phyloP scores from a whole-genome alignment of 192 early-diverging fungal species.

The Backusella westeae region DNA sequence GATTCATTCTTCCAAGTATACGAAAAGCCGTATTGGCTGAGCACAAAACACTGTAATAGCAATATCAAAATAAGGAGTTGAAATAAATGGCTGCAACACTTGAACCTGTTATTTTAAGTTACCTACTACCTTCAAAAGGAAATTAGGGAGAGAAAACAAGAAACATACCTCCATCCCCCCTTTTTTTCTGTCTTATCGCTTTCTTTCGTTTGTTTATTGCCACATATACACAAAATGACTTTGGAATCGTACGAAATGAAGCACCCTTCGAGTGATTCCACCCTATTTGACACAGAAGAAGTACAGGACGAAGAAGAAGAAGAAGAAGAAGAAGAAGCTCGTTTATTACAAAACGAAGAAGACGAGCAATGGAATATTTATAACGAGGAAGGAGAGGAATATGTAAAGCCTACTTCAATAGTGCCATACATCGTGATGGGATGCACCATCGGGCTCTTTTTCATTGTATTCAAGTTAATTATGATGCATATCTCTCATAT shows the following conservation, averaged over 20 bases:
- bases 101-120: constrained; percentile 1
- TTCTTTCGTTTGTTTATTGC: neutral
- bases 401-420: neutral
- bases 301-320: constrained; percentile 1
- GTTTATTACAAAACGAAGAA: constrained; percentile 8
- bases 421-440: neutral
- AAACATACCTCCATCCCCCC: neutral
- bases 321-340: neutral
- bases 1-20: no score
- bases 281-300: neutral
- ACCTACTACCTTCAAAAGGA: neutral
- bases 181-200: neutral
- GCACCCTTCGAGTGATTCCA: neutral
- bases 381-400: neutral
- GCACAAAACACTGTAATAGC: no score
- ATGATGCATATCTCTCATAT: neutral
- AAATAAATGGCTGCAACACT: neutral
- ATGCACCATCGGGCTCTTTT: neutral
- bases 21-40: no score
- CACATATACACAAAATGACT: neutral
- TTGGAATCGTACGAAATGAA: constrained; percentile 11
- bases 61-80: no score
- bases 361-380: constrained; percentile 7
- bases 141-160: neutral
- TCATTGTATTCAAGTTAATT: constrained; percentile 1